These are phyloP conservation scores for Carex cristatella DNA, from an alignment of 176 grass and related monocot genomes.

Conservation along the genomic window DNA sequence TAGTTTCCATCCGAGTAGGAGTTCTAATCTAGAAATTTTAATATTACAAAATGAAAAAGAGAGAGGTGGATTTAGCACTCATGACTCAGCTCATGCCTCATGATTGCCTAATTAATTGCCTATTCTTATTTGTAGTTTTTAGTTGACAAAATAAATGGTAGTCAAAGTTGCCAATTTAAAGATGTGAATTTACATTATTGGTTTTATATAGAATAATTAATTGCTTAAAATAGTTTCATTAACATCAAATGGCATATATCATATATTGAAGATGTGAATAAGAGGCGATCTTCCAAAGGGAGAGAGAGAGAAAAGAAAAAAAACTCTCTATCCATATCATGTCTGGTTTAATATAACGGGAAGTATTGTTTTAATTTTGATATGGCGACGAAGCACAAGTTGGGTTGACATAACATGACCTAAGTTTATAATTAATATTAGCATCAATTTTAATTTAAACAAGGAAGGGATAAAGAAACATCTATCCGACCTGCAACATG, in stretches of 20 bases:
- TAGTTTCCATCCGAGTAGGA: too few species aligned
- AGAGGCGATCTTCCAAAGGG: too few species aligned
- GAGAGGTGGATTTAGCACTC: too few species aligned
- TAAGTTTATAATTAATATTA: background rate
- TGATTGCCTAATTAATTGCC: background rate
- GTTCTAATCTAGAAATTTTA: too few species aligned
- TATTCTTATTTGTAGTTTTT: background rate
- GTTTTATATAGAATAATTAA: background rate
- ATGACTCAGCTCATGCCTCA: background rate
- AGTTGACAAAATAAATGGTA: background rate
- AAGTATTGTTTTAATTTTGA: background rate
- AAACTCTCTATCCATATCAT: background rate
- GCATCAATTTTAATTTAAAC: background rate
- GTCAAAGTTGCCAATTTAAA: background rate
- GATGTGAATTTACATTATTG: background rate
- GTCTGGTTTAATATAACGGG: background rate
- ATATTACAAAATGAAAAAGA: too few species aligned
- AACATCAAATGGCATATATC: background rate
- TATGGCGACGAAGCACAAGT: background rate
- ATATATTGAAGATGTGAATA: too few species aligned
- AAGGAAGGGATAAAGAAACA: conserved; percentile 15
- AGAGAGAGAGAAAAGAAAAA: too few species aligned
- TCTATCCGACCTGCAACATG: conserved; percentile 24
- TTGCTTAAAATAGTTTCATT: background rate
- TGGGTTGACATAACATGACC: background rate